Evolutionary conservation across 1,284 basidiomycete genomes (phyloP), one percentile per base, ranked within the genome.

Genomic region (Leccinum idahoense): DNA sequence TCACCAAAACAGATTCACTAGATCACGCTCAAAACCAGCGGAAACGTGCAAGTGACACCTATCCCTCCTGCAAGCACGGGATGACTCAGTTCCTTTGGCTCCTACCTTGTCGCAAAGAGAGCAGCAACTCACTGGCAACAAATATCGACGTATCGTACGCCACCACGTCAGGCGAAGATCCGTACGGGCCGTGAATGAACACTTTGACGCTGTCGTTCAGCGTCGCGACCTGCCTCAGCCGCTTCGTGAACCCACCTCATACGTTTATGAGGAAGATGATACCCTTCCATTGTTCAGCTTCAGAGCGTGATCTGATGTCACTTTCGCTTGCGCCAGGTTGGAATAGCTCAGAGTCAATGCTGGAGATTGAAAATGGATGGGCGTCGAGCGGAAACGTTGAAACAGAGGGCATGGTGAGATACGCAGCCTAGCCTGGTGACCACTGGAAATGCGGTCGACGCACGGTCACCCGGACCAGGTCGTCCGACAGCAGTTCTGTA

Each of bases 311-410:
- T 32, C 29, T 46, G 14, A 15, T 2, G 29, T 55, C 51, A 15
- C 14, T 23, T 5, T 62, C 11, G 5, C 29, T 41, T 10, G 15
- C 5, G 1, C 15, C 26, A 26, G 60, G 58, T 0, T 53, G 62
- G 62, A 67, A 69, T 3, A 66, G 23, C 6, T 69, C n/a, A 51
- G 72, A 68, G 55, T 80, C 78, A 23, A 81, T 68, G 59, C 74
- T 84, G 23, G 80, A 77, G 59, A 85, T 83, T 2, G 84, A 84
- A 72, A 85, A 85, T 0, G 84, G 84, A 65, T 85, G 84, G 6
- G 81, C 72, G 70, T 85, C 84, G 41, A 79, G 76, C 4, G 79
- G 78, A 23, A 80, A 69, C 0, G 44, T 62, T 5, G 81, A 79
- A 3, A 84, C 77, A 1, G 74, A 72, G 4, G 80, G 81, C 66